Percentiles rank a stretch among this genome's conserved stretches.
Conservation (phyloP, 495 filamentous ascomycete species). For the Corynascus novoguineensis region DNA sequence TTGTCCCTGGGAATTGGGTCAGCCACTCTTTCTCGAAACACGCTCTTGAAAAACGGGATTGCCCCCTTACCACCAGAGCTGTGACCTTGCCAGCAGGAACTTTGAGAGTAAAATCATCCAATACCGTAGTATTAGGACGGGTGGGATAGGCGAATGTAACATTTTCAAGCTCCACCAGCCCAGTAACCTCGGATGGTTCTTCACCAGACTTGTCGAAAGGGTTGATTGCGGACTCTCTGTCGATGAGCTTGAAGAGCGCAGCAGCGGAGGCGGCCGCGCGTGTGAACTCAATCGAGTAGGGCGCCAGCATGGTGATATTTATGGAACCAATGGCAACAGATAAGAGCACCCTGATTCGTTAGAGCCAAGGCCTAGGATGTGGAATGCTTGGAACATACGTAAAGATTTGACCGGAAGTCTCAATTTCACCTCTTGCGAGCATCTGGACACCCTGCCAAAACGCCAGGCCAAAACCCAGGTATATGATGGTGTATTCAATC, state of each 20-base stretch:
- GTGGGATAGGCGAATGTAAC: slow-evolving; percentile 89
- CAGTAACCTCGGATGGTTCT: slow-evolving; percentile 61
- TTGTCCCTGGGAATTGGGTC: slow-evolving; percentile 23
- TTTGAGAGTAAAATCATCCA: slow-evolving; percentile 66
- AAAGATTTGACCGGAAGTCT: slow-evolving; percentile 47
- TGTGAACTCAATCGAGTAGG: slow-evolving; percentile 67
- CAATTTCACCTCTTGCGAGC: slow-evolving; percentile 58
- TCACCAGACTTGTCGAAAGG: slow-evolving; percentile 65
- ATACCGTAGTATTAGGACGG: slow-evolving; percentile 71
- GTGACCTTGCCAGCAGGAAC: slow-evolving; percentile 81
- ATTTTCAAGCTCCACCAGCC: slow-evolving; percentile 70
- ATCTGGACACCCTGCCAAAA: slow-evolving; percentile 90
- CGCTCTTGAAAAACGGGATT: slow-evolving; percentile 27
- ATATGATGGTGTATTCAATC: slow-evolving; percentile 71
- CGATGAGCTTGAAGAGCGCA: slow-evolving; percentile 88
- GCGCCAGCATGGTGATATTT: slow-evolving; percentile 75
- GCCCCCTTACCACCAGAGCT: slow-evolving; percentile 77
- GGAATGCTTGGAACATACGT: slow-evolving; percentile 36
- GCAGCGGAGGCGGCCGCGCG: slow-evolving; percentile 74
- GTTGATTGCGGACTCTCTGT: slow-evolving; percentile 73
- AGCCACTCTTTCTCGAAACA: background rate
- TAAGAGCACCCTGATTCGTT: slow-evolving; percentile 54
- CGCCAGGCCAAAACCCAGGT: slow-evolving; percentile 76
- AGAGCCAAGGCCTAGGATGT: background rate
- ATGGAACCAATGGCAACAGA: slow-evolving; percentile 83